Evolutionary conservation across 2,329 filamentous ascomycete species (phyloP).

Genomic region (Pyrenophora tritici-repentis): DNA sequence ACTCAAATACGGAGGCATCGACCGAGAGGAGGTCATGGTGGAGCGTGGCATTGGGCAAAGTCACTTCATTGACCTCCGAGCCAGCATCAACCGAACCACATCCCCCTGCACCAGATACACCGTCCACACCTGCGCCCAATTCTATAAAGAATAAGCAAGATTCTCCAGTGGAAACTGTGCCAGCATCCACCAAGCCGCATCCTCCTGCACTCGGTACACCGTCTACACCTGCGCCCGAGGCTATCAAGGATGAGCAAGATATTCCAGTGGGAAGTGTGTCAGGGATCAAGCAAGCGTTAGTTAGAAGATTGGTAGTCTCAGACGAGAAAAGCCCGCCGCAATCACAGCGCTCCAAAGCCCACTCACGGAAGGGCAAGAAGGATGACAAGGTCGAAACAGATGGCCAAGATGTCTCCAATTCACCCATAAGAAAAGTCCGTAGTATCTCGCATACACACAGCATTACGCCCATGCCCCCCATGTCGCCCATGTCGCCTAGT

Average conservation of each 20-base stretch:
- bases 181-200: background rate
- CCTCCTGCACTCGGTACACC: too few species aligned
- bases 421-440: background rate
- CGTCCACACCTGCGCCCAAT: background rate
- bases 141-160: background rate
- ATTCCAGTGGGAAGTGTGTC: too few species aligned
- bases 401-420: background rate
- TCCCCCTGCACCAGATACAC: background rate
- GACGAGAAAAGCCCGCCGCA: background rate
- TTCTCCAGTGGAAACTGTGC: background rate
- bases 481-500: too few species aligned
- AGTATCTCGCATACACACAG: too few species aligned
- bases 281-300: too few species aligned
- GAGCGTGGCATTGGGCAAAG: background rate
- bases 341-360: background rate
- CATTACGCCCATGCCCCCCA: too few species aligned
- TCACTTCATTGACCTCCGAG: background rate
- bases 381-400: too few species aligned
- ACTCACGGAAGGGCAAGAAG: too few species aligned
- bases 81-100: slow-evolving; percentile 1
- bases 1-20: background rate
- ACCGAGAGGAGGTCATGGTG: slow-evolving; percentile 7
- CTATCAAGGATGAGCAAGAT: background rate
- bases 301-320: too few species aligned
- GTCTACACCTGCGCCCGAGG: background rate